Base-by-base conservation (phyloP, 768 basidiomycete genomes). In the Cyclocybe aegerita region DNA sequence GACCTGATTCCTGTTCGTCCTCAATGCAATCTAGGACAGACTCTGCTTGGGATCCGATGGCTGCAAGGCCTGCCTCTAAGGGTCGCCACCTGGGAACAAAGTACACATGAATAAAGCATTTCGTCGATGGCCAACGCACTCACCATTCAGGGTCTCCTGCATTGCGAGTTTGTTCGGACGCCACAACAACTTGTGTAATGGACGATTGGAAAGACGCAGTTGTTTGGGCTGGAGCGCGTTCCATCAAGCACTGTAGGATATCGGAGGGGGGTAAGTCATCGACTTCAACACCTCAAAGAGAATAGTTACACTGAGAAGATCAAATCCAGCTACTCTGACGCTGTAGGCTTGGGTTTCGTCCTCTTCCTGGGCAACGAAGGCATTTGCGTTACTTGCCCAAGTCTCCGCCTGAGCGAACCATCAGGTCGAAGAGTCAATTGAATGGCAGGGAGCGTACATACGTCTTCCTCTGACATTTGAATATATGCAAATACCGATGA, bases 351-450 rank as follows among this genome's bases (percentile, higher is more conserved):
- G 83, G 1, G 85, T 85, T 54, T 96, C 93, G 53, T 98, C 96
- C 47, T 97, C 93, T 61, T 98, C 95, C 63, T 98, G 93, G 17
- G 88, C 87, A 30, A 98, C 85, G 61, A 98, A 98, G 3, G 88
- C 83, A 58, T 98, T 98, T 3, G 91, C 85, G 59, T 97, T 89
- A 46, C 77, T 81, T 2, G 83, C 81, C 96, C 96, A 98, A 11
- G 83, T 87, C 30, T 94, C 92, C 63, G 94, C 93, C 93, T 98
- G 29, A 35, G 43, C 36, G 29, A 23, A 50, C 47, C 43, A 53
- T 50, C 31, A 46, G 47, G 30, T 9, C 14, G 2, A 42, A 23
- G 49, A 7, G n/a, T 15, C 35, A 14, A 38, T 11, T 6, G 4
- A 1, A 50, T 12, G 33, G 56, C 23, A 11, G 12, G 36, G 16